These are phyloP conservation scores for Phycomyces blakesleeanus DNA, from an alignment of 192 early-diverging fungal species.

Conservation along the genomic window DNA sequence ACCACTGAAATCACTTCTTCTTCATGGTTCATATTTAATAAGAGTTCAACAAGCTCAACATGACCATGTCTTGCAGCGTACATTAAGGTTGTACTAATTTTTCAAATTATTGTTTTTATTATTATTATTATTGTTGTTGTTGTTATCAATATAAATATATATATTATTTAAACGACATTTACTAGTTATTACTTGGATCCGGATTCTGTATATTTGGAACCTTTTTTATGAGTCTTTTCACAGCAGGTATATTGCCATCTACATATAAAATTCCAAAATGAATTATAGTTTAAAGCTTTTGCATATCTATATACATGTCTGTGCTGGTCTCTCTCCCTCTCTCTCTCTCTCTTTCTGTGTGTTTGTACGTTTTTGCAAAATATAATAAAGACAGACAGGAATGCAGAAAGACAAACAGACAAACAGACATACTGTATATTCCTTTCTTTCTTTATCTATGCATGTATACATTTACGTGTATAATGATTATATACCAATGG, in stretches of 20 bases:
- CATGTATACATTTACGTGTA: not conserved
- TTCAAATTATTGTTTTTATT: not conserved
- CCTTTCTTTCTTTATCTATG: not conserved
- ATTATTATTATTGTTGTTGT: not conserved
- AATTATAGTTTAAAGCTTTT: too few species aligned
- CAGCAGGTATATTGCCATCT: conserved; percentile 38
- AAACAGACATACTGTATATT: not conserved
- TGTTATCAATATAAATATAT: not conserved
- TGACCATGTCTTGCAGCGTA: conserved; percentile 32
- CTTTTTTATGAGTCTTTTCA: conserved; percentile 31
- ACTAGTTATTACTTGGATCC: conserved; percentile 38
- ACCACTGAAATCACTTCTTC: conserved; percentile 39
- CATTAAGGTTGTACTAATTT: conserved; percentile 34
- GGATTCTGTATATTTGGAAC: conserved; percentile 34
- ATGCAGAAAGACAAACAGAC: not conserved
- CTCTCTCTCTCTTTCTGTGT: too few species aligned
- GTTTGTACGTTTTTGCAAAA: too few species aligned
- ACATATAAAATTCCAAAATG: too few species aligned
- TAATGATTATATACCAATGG: conserved; percentile 19
- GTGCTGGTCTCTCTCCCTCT: too few species aligned
- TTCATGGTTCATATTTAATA: conserved; percentile 35
- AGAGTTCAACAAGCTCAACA: conserved; percentile 28
- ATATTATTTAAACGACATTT: not conserved
- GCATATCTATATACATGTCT: too few species aligned
- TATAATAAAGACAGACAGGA: not conserved